Conservation (phyloP, 2,329 filamentous ascomycete species). For the Botrytis aclada region DNA sequence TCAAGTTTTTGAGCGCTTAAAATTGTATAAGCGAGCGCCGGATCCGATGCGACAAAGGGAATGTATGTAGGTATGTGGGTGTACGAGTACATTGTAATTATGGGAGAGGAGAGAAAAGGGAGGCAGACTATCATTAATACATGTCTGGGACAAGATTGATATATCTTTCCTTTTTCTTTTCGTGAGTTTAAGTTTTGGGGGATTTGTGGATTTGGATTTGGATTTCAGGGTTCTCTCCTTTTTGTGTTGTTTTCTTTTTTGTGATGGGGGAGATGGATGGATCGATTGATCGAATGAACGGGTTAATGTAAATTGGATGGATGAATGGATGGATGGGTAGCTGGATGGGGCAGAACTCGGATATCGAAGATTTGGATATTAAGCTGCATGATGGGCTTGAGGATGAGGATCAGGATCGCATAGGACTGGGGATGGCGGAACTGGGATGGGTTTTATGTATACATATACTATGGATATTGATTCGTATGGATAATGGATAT, state of each 20-base stretch:
- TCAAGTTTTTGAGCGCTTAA: not conserved
- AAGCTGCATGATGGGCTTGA: not conserved
- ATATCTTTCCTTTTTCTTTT: not conserved
- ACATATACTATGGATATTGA: not conserved
- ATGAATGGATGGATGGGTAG: too few relatives aligned
- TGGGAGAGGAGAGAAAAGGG: not conserved
- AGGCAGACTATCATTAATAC: not conserved
- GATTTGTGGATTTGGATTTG: not conserved
- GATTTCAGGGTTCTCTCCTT: not conserved
- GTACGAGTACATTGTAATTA: not conserved
- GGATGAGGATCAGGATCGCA: not conserved
- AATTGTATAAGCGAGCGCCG: not conserved
- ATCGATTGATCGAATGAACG: too few relatives aligned
- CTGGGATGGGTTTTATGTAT: not conserved
- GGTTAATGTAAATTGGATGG: not conserved
- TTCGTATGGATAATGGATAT: not conserved
- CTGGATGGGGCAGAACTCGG: not conserved
- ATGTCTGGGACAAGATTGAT: not conserved
- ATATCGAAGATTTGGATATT: not conserved
- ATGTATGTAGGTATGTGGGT: not conserved
- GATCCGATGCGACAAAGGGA: not conserved
- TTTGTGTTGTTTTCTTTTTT: not conserved
- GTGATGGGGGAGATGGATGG: too few relatives aligned
- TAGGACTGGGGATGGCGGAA: too few relatives aligned
- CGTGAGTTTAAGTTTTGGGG: not conserved